phyloP scores from a whole-genome alignment of 108 stramenopile genomes.

The Parietichytrium sp. region DNA sequence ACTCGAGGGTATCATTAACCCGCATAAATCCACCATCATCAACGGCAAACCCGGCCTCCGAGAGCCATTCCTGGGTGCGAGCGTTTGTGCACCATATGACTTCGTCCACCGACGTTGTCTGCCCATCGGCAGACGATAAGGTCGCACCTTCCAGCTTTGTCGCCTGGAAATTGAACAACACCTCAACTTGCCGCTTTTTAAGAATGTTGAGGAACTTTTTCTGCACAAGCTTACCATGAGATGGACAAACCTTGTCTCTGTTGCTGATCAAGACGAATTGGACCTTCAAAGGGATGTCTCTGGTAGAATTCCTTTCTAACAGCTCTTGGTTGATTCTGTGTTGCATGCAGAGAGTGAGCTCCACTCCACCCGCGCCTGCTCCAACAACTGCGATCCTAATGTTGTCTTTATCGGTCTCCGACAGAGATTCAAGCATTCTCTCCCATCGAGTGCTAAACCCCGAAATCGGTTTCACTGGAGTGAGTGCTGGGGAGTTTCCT shows the following conservation, averaged over 20 bases:
- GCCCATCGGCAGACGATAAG: neutral
- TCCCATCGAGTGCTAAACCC: conserved; percentile 54
- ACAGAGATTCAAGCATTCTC: neutral
- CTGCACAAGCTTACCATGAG: conserved; percentile 59
- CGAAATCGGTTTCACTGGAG: conserved; percentile 75
- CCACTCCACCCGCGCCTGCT: conserved; percentile 90
- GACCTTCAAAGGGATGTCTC: neutral
- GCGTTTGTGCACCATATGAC: conserved; percentile 65
- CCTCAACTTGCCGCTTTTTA: conserved; percentile 51
- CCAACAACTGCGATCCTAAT: conserved; percentile 80
- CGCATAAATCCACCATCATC: conserved; percentile 60
- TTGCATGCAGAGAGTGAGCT: conserved; percentile 80
- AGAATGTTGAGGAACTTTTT: conserved; percentile 58
- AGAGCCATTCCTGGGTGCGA: conserved; percentile 57
- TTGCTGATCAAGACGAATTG: conserved; percentile 53
- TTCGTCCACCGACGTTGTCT: conserved; percentile 47
- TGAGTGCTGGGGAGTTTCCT: conserved; percentile 46
- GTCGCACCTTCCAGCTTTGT: conserved; percentile 39
- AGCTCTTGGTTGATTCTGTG: conserved; percentile 43
- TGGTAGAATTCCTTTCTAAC: neutral
- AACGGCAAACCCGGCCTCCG: conserved; percentile 50
- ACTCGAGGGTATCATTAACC: conserved; percentile 58
- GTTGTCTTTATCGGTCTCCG: neutral
- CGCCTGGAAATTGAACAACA: conserved; percentile 46
- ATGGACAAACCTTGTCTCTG: conserved; percentile 48